phyloP scores from a whole-genome alignment of 805 yeast species.

The Blastobotrys muscicola region DNA sequence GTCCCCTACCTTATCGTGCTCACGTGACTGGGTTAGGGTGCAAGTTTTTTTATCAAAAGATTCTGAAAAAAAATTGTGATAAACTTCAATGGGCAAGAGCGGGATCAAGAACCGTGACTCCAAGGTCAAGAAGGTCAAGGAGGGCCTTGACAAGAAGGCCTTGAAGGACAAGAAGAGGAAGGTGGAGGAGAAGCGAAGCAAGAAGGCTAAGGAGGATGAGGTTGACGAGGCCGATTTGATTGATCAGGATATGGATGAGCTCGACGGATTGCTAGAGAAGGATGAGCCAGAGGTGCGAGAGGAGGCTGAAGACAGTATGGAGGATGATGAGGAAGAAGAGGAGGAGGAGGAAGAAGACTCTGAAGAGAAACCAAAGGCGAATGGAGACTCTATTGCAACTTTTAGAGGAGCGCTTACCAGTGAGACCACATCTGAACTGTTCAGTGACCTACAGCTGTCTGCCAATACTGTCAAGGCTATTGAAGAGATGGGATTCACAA shows the following conservation, averaged over 20 bases:
- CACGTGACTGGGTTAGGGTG: not conserved
- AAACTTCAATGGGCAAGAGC: slow-evolving; percentile 1
- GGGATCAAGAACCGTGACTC: slow-evolving; percentile 1
- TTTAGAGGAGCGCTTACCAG: slow-evolving; percentile 19
- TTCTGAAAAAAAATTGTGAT: not conserved
- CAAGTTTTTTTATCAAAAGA: slow-evolving; percentile 1
- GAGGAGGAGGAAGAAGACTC: slow-evolving; percentile 18
- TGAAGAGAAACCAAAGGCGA: slow-evolving; percentile 11
- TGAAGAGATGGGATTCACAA: slow-evolving; percentile 78
- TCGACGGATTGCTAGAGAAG: slow-evolving; percentile 16
- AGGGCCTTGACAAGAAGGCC: slow-evolving; percentile 1
- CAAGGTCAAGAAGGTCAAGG: slow-evolving; percentile 2
- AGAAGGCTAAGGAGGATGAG: slow-evolving; percentile 4
- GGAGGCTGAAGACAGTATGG: slow-evolving; percentile 18
- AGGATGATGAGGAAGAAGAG: slow-evolving; percentile 23
- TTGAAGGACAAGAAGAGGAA: slow-evolving; percentile 1
- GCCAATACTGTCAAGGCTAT: slow-evolving; percentile 77
- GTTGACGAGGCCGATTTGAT: slow-evolving; percentile 15
- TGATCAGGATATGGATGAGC: slow-evolving; percentile 19
- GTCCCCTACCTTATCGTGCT: not conserved
- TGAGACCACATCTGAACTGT: slow-evolving; percentile 12
- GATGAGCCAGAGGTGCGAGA: slow-evolving; percentile 19
- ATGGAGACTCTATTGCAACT: slow-evolving; percentile 11
- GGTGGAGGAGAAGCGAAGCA: not conserved
- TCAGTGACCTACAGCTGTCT: slow-evolving; percentile 55